These are phyloP conservation scores for Pseudogymnoascus sp. DNA, from an alignment of 2,329 filamentous ascomycete genomes.

Conservation along the genomic window DNA sequence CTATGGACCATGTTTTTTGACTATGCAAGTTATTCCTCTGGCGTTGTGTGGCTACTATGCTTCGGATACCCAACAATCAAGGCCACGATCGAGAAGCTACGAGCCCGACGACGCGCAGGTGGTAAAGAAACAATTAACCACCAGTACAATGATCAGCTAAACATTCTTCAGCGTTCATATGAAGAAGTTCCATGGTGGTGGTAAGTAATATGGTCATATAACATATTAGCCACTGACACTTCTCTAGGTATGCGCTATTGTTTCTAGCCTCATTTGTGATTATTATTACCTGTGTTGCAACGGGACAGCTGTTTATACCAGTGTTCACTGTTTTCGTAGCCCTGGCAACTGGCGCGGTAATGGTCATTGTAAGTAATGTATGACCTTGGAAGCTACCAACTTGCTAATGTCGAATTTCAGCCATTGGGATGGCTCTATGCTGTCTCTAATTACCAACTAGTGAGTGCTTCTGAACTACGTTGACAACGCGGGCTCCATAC, in stretches of 20 bases:
- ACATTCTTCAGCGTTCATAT: slow-evolving; percentile 51
- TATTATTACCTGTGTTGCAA: slow-evolving; percentile 46
- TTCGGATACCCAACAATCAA: slow-evolving; percentile 48
- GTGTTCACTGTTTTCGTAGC: slow-evolving; percentile 56
- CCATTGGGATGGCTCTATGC: slow-evolving; percentile 56
- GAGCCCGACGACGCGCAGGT: slow-evolving; percentile 31
- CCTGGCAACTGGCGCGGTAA: slow-evolving; percentile 46
- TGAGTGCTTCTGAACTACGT: neutral
- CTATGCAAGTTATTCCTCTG: slow-evolving; percentile 53
- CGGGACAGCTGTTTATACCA: slow-evolving; percentile 50
- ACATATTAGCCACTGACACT: neutral
- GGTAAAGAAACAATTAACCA: slow-evolving; percentile 41
- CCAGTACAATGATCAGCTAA: slow-evolving; percentile 54
- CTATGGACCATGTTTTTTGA: slow-evolving; percentile 56
- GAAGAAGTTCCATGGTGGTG: slow-evolving; percentile 54
- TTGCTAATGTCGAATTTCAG: neutral
- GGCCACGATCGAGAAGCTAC: slow-evolving; percentile 40
- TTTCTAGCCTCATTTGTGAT: slow-evolving; percentile 45
- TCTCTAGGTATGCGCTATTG: slow-evolving; percentile 30
- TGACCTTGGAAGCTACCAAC: neutral
- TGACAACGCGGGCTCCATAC: neutral
- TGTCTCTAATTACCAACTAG: slow-evolving; percentile 48
- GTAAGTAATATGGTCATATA: slow-evolving; percentile 34
- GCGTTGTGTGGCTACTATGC: slow-evolving; percentile 51
- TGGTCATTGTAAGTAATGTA: slow-evolving; percentile 38